Base-by-base conservation (phyloP, 129 eudicot species). In the Lactuca sativa region DNA sequence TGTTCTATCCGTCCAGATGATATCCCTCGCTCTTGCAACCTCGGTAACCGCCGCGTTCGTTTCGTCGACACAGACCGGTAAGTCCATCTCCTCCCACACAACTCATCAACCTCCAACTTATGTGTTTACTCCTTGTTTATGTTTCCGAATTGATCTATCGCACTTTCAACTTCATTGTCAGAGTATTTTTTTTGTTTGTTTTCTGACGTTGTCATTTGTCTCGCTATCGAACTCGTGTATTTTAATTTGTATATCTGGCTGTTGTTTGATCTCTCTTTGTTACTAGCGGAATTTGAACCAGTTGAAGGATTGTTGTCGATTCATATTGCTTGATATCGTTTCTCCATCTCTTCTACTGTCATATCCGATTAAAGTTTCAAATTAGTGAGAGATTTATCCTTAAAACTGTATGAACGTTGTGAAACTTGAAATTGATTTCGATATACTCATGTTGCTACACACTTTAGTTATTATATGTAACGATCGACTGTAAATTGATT, bases 1-100 rank as follows among this genome's bases (percentile, higher is more conserved):
- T 86, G 88, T 54, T 82, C 91, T 33, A 81, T 92, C 62, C 82
- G 98, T 64, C 74, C 89, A 63, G 95, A 86, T 9, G 95, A 84
- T 16, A 62, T 86, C 67, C 80, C 84, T 21, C 82, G 95, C 77
- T 85, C 96, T 55, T 86, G 96, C 81, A 73, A 85, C 74, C 68
- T 84, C 76, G 68, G 71, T 80, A 74, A 66, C 51, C 86, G 92
- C 7, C 85, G 86, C 57, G 73, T 89, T 51, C 92, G 98, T 41
- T 80, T 78, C 59, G 38, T 92, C 82, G 70, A 89, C 47, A 81
- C 82, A 32, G 85, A 89, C 70, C 75, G 86, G 98, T 92, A 81
- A 54, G 40, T 49, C 48, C 30, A 25, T 33, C 38, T 43, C 56
- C 21, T 47, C 10, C 2, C 13, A 18, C 18, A 8, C 2, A 30